Conservation (phyloP, 2,329 filamentous ascomycete genomes). For the Diaporthe ilicicola region DNA sequence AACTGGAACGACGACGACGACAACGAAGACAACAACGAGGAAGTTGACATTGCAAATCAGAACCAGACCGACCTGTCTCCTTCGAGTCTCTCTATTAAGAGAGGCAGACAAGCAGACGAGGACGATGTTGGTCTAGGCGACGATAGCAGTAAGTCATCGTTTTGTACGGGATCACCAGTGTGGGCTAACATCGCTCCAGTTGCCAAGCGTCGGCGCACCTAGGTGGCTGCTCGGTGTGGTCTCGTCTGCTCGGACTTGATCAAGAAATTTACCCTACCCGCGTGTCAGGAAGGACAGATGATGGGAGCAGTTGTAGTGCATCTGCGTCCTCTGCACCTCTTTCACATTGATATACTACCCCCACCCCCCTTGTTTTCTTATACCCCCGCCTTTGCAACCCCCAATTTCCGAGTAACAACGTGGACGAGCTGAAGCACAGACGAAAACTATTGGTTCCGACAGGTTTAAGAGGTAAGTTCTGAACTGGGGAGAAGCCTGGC, state of each 20-base stretch:
- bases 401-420: not conserved
- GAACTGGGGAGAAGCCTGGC: not conserved
- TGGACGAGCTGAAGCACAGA: constrained; percentile 25
- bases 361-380: not conserved
- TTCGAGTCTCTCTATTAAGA: constrained; percentile 42
- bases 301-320: constrained; percentile 34
- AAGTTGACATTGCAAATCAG: constrained; percentile 36
- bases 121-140: constrained; percentile 48
- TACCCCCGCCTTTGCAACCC: not conserved
- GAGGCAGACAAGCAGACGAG: constrained; percentile 43
- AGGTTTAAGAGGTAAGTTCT: constrained; percentile 29
- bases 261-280: constrained; percentile 41
- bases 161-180: not conserved
- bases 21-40: constrained; percentile 40
- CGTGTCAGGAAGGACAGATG: not conserved
- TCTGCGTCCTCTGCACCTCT: constrained; percentile 19
- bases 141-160: constrained; percentile 42
- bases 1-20: constrained; percentile 47
- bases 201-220: constrained; percentile 60
- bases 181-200: constrained; percentile 49
- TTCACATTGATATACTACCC: not conserved
- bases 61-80: constrained; percentile 37
- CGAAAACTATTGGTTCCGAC: not conserved
- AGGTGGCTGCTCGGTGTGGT: constrained; percentile 27
- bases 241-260: constrained; percentile 35